Evolutionary conservation across 192 early-diverging fungal species (phyloP).

Genomic region (Jimgerdemannia lactiflua): DNA sequence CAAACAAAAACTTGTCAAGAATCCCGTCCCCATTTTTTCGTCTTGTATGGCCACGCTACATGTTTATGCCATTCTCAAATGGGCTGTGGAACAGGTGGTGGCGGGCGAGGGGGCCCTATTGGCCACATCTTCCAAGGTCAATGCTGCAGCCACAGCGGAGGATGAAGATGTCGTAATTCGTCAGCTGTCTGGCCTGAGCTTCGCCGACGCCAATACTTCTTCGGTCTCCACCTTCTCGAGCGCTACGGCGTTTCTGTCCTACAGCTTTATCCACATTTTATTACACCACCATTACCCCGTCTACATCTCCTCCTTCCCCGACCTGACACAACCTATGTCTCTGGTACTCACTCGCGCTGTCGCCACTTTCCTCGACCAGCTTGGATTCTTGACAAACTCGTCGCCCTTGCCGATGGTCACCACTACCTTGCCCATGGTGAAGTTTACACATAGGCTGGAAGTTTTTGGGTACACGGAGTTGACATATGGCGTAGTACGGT

Average conservation of each 20-base stretch:
- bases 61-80: slow-evolving; percentile 5
- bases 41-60: background rate
- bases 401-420: background rate
- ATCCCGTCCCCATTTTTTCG: slow-evolving; percentile 1
- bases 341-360: slow-evolving; percentile 1
- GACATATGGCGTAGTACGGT: background rate
- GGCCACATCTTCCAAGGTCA: background rate
- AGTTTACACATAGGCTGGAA: slow-evolving; percentile 10
- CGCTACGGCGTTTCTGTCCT: too few relatives aligned
- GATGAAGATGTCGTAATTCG: background rate
- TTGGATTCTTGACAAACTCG: too few relatives aligned
- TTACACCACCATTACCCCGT: slow-evolving; percentile 1
- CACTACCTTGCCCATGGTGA: slow-evolving; percentile 9
- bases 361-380: slow-evolving; percentile 1
- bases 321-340: background rate
- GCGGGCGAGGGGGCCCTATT: background rate
- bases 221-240: too few relatives aligned
- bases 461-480: slow-evolving; percentile 10
- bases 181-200: too few relatives aligned
- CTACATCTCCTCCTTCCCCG: background rate
- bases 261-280: background rate
- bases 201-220: too few relatives aligned
- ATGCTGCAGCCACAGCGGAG: too few relatives aligned
- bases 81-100: slow-evolving; percentile 1
- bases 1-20: background rate